phyloP scores from a whole-genome alignment of 2,329 filamentous ascomycete genomes.

The Seiridium cupressi region DNA sequence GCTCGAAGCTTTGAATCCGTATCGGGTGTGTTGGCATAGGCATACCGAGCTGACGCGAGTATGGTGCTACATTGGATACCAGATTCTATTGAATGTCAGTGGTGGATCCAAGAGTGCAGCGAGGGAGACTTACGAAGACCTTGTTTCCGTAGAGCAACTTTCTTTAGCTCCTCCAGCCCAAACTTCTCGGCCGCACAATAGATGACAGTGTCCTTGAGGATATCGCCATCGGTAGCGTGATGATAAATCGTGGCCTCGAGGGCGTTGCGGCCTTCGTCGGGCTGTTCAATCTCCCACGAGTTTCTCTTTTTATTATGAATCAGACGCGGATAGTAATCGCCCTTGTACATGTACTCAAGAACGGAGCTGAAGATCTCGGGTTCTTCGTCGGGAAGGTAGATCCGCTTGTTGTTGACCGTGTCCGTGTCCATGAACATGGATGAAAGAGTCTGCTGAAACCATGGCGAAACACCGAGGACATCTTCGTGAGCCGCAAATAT shows the following conservation, averaged over 20 bases:
- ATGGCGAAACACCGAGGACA: constrained; percentile 74
- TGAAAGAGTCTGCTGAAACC: constrained; percentile 67
- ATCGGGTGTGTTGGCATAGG: constrained; percentile 85
- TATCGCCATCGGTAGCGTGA: constrained; percentile 59
- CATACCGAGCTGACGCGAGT: constrained; percentile 81
- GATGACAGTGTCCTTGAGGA: constrained; percentile 86
- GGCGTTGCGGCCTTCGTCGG: constrained; percentile 39
- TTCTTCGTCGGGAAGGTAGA: constrained; percentile 80
- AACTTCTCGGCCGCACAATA: constrained; percentile 89
- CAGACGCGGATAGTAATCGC: constrained; percentile 85
- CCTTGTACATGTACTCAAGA: constrained; percentile 90
- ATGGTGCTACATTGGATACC: constrained; percentile 85
- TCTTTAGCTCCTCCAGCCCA: constrained; percentile 79
- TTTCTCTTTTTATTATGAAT: constrained; percentile 78
- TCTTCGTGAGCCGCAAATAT: constrained; percentile 93
- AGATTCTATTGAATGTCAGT: constrained; percentile 48
- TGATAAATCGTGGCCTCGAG: constrained; percentile 69
- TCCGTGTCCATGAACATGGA: constrained; percentile 65
- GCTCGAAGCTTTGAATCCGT: constrained; percentile 87
- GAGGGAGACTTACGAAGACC: constrained; percentile 63
- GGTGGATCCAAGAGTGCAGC: not conserved
- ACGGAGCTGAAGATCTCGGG: constrained; percentile 89
- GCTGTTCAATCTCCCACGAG: constrained; percentile 78
- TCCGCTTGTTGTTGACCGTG: constrained; percentile 60
- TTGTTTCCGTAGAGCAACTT: constrained; percentile 82